These are phyloP conservation scores for Fusarium begoniae DNA, from an alignment of 2,329 filamentous ascomycete genomes.

Conservation along the genomic window DNA sequence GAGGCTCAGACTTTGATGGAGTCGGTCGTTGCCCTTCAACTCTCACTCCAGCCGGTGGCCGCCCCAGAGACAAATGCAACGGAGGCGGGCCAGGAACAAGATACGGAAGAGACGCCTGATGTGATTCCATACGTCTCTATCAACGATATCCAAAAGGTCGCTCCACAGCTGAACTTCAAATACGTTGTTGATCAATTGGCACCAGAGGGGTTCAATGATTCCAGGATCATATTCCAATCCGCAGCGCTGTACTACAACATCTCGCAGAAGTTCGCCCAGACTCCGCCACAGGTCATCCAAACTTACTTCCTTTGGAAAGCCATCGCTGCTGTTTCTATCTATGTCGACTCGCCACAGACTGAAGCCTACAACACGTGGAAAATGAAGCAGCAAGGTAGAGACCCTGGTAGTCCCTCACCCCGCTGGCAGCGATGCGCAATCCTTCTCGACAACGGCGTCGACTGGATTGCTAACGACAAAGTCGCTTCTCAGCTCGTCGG, in stretches of 20 bases:
- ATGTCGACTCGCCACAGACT: constrained; percentile 67
- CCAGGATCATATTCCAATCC: constrained; percentile 60
- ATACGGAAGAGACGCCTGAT: background rate
- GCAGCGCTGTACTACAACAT: constrained; percentile 69
- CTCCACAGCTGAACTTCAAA: constrained; percentile 15
- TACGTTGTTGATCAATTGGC: constrained; percentile 8
- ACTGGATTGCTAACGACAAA: background rate
- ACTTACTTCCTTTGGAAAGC: constrained; percentile 73
- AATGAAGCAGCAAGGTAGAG: constrained; percentile 50
- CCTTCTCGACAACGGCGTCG: background rate
- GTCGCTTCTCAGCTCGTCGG: background rate
- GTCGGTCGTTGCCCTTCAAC: background rate
- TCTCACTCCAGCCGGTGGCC: background rate
- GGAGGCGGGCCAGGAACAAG: background rate
- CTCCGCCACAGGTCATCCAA: constrained; percentile 64
- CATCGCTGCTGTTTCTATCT: constrained; percentile 60
- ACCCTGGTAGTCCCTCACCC: background rate
- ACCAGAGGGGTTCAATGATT: constrained; percentile 38
- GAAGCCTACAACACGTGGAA: constrained; percentile 61
- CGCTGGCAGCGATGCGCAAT: constrained; percentile 6
- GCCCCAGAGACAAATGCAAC: background rate
- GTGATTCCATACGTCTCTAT: background rate
- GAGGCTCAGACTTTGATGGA: background rate
- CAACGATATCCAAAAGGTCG: background rate
- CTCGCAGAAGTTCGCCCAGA: constrained; percentile 62